Evolutionary conservation across 2,329 filamentous ascomycete species (phyloP).

Genomic region (Colletotrichum sp.): DNA sequence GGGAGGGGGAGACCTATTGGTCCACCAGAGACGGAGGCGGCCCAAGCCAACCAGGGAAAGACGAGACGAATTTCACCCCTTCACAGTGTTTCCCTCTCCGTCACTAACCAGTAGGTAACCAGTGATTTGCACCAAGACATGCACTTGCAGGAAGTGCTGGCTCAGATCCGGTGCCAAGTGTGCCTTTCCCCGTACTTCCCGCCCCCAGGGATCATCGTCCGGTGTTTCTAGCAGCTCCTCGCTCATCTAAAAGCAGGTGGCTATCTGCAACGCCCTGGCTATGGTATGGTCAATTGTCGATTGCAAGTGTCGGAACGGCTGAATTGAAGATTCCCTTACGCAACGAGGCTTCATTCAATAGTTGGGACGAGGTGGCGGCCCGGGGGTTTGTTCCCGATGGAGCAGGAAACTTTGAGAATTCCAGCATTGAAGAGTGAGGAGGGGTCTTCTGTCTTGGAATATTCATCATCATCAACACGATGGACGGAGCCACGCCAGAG

Average conservation of each 20-base stretch:
- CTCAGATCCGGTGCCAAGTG: background rate
- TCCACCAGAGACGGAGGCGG: background rate
- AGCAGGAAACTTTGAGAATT: background rate
- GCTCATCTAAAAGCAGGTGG: background rate
- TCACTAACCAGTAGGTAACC: background rate
- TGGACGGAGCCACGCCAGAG: background rate
- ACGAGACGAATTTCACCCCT: background rate
- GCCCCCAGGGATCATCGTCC: background rate
- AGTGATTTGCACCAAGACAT: background rate
- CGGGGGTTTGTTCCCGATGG: background rate
- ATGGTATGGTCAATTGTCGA: background rate
- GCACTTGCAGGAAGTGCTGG: background rate
- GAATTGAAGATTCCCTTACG: background rate
- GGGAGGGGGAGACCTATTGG: background rate
- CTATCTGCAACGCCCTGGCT: background rate
- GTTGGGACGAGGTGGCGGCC: background rate
- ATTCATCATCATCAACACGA: background rate
- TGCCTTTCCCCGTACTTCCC: background rate
- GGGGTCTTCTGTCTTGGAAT: background rate
- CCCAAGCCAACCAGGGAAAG: slow-evolving; percentile 1
- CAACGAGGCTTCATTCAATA: background rate
- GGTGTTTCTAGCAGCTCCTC: background rate
- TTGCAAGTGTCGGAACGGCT: background rate
- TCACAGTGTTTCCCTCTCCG: background rate
- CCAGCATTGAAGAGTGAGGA: background rate